Evolutionary conservation across 495 filamentous ascomycete genomes (phyloP).

Genomic region (Xylaria intraflava): DNA sequence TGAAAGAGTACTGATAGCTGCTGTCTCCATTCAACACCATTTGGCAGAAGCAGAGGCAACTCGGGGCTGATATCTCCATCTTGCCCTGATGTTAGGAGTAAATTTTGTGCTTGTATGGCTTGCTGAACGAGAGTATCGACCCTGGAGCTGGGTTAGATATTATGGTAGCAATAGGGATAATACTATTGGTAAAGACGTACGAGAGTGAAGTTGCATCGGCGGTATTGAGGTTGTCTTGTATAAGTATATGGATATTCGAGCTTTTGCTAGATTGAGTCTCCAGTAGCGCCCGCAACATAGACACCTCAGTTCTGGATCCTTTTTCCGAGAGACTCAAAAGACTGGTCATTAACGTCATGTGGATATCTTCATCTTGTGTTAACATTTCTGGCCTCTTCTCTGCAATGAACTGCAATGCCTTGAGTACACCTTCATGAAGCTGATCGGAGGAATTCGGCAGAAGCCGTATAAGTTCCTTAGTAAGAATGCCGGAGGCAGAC

Average conservation of each 20-base stretch:
- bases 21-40: conserved; percentile 33
- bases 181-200: conserved; percentile 20
- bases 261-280: conserved; percentile 25
- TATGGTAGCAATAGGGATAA: background rate
- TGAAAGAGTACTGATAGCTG: conserved; percentile 54
- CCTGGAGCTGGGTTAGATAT: conserved; percentile 19
- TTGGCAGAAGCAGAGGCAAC: conserved; percentile 33
- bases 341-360: conserved; percentile 36
- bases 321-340: conserved; percentile 42
- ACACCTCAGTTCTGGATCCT: conserved; percentile 26
- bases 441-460: conserved; percentile 16
- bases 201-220: conserved; percentile 34
- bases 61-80: conserved; percentile 6
- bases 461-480: conserved; percentile 19
- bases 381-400: conserved; percentile 30
- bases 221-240: conserved; percentile 37
- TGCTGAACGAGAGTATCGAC: conserved; percentile 42
- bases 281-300: conserved; percentile 25
- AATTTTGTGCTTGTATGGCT: conserved; percentile 23
- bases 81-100: conserved; percentile 16
- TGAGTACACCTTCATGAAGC: conserved; percentile 23
- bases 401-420: conserved; percentile 35
- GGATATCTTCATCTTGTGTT: conserved; percentile 23
- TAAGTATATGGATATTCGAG: conserved; percentile 29
- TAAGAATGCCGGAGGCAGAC: conserved; percentile 19